These are phyloP conservation scores for Blumeria graminis DNA, from an alignment of 2,329 filamentous ascomycete species.

Conservation along the genomic window DNA sequence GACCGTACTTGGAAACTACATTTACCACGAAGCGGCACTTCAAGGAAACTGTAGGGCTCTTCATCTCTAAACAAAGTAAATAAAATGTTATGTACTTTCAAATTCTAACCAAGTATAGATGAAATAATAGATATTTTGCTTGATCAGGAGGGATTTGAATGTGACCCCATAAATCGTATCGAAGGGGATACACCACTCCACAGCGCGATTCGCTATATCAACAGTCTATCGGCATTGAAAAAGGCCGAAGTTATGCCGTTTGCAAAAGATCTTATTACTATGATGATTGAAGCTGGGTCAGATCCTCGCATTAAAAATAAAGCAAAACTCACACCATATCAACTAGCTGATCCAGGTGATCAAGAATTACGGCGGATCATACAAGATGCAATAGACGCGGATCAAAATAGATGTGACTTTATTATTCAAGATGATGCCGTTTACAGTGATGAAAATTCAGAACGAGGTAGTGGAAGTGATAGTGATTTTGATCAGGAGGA, in stretches of 20 bases:
- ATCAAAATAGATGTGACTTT: constrained; percentile 29
- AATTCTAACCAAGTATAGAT: constrained; percentile 22
- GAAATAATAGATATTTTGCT: constrained; percentile 63
- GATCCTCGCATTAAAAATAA: constrained; percentile 43
- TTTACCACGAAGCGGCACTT: constrained; percentile 70
- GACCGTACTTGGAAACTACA: constrained; percentile 67
- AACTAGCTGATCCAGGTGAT: constrained; percentile 53
- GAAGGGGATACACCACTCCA: constrained; percentile 63
- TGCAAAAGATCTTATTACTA: constrained; percentile 43
- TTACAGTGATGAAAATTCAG: constrained; percentile 23
- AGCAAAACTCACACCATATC: constrained; percentile 43
- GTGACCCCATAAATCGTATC: constrained; percentile 47
- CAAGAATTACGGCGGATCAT: constrained; percentile 34
- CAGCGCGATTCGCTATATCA: constrained; percentile 54
- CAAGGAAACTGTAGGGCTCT: constrained; percentile 55
- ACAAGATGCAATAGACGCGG: constrained; percentile 44
- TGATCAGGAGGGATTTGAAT: constrained; percentile 65
- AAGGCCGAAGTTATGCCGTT: constrained; percentile 32
- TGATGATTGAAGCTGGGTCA: constrained; percentile 62
- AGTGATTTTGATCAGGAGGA: constrained; percentile 19
- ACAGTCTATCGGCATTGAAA: constrained; percentile 24
- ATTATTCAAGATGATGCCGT: constrained; percentile 10
- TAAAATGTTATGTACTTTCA: background rate
- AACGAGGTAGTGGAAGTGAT: constrained; percentile 37
- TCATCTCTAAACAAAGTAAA: background rate